Base-by-base conservation (phyloP, 2,329 filamentous ascomycete species). In the Hymenoscyphus repandus region DNA sequence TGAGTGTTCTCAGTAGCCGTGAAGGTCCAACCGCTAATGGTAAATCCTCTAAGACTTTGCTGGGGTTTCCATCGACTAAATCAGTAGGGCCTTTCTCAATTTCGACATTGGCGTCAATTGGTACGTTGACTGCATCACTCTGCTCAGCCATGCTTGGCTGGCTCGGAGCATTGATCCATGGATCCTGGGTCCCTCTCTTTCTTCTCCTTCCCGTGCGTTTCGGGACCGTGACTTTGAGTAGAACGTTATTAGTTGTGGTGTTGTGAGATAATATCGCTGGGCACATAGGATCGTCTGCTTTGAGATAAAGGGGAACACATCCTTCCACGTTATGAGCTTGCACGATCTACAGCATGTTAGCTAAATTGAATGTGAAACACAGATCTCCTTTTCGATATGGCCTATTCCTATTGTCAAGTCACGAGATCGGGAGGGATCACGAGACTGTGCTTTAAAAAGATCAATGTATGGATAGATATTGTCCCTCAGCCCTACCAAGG, bases 151-250 rank as follows among this genome's bases (percentile, higher is more conserved):
- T 4, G 22, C 22, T 7, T 7, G 22, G 22, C 22, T 27, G 22
- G 22, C 22, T 7, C 22, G 22, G 22, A 34, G 17, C 18, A 32
- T 74, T 74, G 37, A 74, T 69, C 64, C 82, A 92, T 0, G 85
- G 82, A 4, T 76, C 85, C 49, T 83, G 67, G 5, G 82, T 82
- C n/a, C 89, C 90, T 59, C 85, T 77, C 71, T 91, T 96, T 52
- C 91, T 80, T 69, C 88, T 95, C 53, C 90, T 80, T 2, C 91
- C 91, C 2, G 90, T 96, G 50, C 89, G 77, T 67, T 85, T 93
- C 0, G 93, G 92, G 1, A 97, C 82, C 0, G 86, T 90, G 49
- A 99, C 77, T 66, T 90, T 91, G 47, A 99, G 75, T 17, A 97
- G 76, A 17, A 97, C 72, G 64, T 96, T 95, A 64, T 90, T 88